Evolutionary conservation across 2,329 filamentous ascomycete species (phyloP).

Genomic region (Penicillium sp.): DNA sequence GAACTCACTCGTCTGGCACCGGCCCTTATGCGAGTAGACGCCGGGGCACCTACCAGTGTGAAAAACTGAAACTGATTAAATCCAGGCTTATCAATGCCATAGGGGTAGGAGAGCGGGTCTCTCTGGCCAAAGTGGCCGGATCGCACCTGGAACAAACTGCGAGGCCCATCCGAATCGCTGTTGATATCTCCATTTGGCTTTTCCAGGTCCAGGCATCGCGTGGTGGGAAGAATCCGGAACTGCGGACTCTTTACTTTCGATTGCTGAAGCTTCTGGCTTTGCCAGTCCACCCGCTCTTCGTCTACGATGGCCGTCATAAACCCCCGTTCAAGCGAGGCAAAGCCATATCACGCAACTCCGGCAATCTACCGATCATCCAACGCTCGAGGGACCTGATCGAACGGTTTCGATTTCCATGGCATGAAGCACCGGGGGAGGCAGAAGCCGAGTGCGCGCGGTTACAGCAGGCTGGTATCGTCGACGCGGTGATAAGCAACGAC

Average conservation of each 20-base stretch:
- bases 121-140: constrained; percentile 79
- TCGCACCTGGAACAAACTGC: constrained; percentile 71
- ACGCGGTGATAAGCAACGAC: constrained; percentile 93
- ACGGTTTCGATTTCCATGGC: constrained; percentile 79
- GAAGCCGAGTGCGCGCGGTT: constrained; percentile 93
- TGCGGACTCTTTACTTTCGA: constrained; percentile 91
- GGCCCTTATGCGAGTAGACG: neutral
- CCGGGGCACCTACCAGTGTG: neutral
- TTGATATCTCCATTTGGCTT: constrained; percentile 96
- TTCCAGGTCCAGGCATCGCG: constrained; percentile 86
- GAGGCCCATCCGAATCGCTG: constrained; percentile 79
- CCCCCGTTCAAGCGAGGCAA: constrained; percentile 89
- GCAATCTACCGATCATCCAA: constrained; percentile 66
- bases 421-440: constrained; percentile 90
- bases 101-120: constrained; percentile 74
- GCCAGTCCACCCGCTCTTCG: constrained; percentile 83
- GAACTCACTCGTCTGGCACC: constrained; percentile 8
- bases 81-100: constrained; percentile 86
- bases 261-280: constrained; percentile 74
- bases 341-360: constrained; percentile 56
- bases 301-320: constrained; percentile 85
- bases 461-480: constrained; percentile 78
- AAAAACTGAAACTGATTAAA: constrained; percentile 16
- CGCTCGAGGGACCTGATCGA: constrained; percentile 82
- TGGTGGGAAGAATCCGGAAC: constrained; percentile 85